Evolutionary conservation across 2,329 filamentous ascomycete genomes (phyloP).

Genomic region (Diaporthe sp.): DNA sequence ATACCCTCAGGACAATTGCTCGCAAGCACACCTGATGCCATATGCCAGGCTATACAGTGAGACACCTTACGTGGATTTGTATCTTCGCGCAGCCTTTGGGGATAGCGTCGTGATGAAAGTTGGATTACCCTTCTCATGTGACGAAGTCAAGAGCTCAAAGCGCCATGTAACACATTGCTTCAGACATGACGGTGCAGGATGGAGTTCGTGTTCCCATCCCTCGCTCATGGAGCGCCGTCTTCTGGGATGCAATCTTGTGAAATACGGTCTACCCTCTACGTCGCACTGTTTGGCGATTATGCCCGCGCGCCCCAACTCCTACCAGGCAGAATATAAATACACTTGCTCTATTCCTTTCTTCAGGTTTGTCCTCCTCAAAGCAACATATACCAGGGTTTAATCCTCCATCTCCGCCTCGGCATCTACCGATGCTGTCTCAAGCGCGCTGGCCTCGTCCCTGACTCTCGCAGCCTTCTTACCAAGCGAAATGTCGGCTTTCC

Average conservation of each 20-base stretch:
- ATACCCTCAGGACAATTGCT: neutral
- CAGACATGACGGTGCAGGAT: too few species aligned
- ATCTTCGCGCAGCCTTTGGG: too few species aligned
- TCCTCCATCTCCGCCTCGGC: constrained; percentile 29
- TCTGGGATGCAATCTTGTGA: neutral
- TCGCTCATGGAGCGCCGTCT: too few species aligned
- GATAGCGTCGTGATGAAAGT: too few species aligned
- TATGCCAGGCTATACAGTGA: neutral
- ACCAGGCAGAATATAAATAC: neutral
- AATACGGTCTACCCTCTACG: neutral
- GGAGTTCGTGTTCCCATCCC: neutral
- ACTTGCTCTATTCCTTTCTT: neutral
- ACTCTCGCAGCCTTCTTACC: constrained; percentile 27
- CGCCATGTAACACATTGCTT: neutral
- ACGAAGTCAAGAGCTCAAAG: neutral
- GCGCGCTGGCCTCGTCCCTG: constrained; percentile 9
- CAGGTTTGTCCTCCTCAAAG: neutral
- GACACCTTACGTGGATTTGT: too few species aligned
- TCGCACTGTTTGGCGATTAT: neutral
- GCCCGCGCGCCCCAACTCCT: neutral
- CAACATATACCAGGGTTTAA: neutral
- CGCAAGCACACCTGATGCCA: neutral
- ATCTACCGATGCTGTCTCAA: constrained; percentile 17
- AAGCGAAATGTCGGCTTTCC: constrained; percentile 1
- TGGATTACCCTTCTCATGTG: neutral